These are phyloP conservation scores for Chlorella vulgaris DNA, from an alignment of 139 green algal genomes.

Conservation along the genomic window DNA sequence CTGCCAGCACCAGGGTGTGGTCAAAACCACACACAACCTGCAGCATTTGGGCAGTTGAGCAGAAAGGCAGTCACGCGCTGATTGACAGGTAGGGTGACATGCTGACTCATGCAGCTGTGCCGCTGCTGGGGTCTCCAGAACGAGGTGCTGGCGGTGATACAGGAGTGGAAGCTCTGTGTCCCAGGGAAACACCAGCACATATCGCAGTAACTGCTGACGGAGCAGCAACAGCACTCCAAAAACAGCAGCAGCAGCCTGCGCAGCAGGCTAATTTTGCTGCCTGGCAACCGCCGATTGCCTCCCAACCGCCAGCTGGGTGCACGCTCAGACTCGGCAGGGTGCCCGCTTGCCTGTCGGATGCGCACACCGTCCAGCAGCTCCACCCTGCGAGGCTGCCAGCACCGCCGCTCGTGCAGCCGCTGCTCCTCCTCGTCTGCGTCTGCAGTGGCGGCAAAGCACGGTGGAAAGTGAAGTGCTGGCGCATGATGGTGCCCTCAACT, in stretches of 20 bases:
- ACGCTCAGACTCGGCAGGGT: not conserved
- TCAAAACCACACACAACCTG: conserved; percentile 47
- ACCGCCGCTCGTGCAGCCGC: conserved; percentile 24
- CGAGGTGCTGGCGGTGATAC: no score
- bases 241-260: no score
- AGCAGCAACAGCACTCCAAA: no score
- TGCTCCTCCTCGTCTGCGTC: conserved; percentile 36
- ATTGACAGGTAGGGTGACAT: not conserved
- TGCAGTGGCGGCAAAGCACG: not conserved
- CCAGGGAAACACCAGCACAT: no score
- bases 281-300: no score
- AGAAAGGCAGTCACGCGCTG: no score
- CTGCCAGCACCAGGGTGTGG: conserved; percentile 44
- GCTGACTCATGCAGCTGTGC: not conserved
- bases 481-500: not conserved
- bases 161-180: no score
- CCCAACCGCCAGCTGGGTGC: not conserved
- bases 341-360: conserved; percentile 15
- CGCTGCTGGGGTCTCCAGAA: no score
- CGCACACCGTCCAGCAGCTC: conserved; percentile 9
- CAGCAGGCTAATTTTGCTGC: no score
- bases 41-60: not conserved
- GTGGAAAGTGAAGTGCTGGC: not conserved
- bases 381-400: conserved; percentile 41
- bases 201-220: no score